Evolutionary conservation across 352 stramenopile species (phyloP).

Genomic region (Pythium aquatile): DNA sequence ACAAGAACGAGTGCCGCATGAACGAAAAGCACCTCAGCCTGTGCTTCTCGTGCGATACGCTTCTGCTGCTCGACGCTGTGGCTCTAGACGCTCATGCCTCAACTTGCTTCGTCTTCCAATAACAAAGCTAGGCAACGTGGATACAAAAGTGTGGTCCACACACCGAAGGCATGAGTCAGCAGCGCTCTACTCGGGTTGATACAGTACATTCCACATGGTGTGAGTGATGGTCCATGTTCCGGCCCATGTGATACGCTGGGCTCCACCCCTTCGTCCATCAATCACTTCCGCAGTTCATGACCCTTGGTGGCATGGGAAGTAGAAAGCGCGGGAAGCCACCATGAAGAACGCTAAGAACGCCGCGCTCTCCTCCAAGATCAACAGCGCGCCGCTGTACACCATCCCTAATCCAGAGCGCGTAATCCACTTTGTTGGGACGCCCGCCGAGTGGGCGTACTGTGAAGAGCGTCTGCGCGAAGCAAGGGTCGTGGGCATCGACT

Average conservation of each 20-base stretch:
- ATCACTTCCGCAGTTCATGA: conserved; percentile 13
- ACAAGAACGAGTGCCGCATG: conserved; percentile 38
- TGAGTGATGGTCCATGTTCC: conserved; percentile 7
- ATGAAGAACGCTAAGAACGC: conserved; percentile 32
- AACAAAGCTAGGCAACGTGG: not conserved
- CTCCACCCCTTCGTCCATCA: not conserved
- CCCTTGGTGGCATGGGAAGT: conserved; percentile 22
- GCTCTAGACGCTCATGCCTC: conserved; percentile 47
- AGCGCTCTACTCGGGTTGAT: not conserved
- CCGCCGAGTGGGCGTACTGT: conserved; percentile 52
- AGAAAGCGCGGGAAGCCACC: conserved; percentile 28
- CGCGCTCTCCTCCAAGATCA: conserved; percentile 35
- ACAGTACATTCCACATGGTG: not conserved
- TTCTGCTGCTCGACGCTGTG: conserved; percentile 40
- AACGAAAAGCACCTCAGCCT: conserved; percentile 36
- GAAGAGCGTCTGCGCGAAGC: conserved; percentile 42
- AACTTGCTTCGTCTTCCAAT: conserved; percentile 21
- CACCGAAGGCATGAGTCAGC: not conserved
- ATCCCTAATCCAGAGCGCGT: conserved; percentile 36
- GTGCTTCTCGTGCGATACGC: conserved; percentile 46
- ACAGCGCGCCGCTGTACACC: conserved; percentile 52
- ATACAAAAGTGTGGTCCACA: not conserved
- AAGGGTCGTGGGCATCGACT: conserved; percentile 65
- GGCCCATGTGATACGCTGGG: not conserved
- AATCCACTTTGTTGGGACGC: conserved; percentile 53